phyloP scores from a whole-genome alignment of 768 basidiomycete species.

The Boletus rubescentipes region DNA sequence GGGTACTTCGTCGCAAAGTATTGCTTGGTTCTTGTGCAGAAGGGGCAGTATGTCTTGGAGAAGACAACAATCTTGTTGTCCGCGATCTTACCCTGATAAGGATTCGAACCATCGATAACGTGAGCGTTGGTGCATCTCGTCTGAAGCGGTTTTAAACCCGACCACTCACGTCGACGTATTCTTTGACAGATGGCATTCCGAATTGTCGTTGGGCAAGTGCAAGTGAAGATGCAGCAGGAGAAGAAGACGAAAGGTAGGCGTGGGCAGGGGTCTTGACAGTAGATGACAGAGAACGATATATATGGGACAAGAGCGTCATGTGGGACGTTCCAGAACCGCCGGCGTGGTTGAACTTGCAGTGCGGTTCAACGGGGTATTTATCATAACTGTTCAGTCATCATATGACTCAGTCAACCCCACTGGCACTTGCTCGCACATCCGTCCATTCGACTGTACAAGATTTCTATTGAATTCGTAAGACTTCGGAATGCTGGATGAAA shows the following conservation, averaged over 20 bases:
- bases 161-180: slow-evolving; percentile 41
- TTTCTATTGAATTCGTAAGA: too few relatives aligned
- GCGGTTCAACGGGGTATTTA: background rate
- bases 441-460: too few relatives aligned
- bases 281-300: slow-evolving; percentile 22
- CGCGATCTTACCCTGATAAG: slow-evolving; percentile 45
- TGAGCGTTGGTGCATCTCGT: too few relatives aligned
- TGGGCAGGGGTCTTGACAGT: slow-evolving; percentile 5
- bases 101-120: slow-evolving; percentile 35
- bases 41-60: slow-evolving; percentile 59
- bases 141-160: too few relatives aligned
- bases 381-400: background rate
- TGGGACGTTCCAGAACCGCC: background rate
- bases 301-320: slow-evolving; percentile 14
- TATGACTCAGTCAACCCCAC: background rate
- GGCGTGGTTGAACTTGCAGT: too few relatives aligned
- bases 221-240: slow-evolving; percentile 33
- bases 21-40: slow-evolving; percentile 48
- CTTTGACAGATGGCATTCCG: slow-evolving; percentile 29
- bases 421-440: too few relatives aligned
- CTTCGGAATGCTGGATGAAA: too few relatives aligned
- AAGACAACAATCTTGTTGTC: slow-evolving; percentile 57
- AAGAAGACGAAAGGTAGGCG: background rate
- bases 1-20: slow-evolving; percentile 44
- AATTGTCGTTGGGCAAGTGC: slow-evolving; percentile 11